These are phyloP conservation scores for Syzygium aqueum DNA, from an alignment of 345 rosid genomes.

Conservation along the genomic window DNA sequence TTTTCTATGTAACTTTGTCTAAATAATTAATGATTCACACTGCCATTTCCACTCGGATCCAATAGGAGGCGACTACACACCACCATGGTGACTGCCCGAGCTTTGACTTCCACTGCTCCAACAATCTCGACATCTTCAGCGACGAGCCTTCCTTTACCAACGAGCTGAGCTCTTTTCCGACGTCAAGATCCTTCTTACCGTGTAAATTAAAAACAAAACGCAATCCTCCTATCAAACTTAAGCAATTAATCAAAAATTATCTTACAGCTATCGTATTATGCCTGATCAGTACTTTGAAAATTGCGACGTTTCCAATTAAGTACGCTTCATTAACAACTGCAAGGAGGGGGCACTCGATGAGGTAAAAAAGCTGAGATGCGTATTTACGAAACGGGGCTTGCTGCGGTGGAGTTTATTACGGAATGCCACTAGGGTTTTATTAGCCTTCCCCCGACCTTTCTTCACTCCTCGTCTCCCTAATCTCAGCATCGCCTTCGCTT, in stretches of 20 bases:
- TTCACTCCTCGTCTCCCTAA: not conserved
- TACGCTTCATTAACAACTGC: not conserved
- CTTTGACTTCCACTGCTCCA: not conserved
- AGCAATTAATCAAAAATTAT: not conserved
- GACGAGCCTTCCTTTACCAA: not conserved
- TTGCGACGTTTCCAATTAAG: not conserved
- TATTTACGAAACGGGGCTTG: not conserved
- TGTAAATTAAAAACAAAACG: not conserved
- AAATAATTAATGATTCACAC: not conserved
- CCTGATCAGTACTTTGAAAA: not conserved
- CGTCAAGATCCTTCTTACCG: not conserved
- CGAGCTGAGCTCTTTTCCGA: rapidly evolving
- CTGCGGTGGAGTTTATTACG: not conserved
- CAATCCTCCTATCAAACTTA: not conserved
- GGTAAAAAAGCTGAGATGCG: not conserved
- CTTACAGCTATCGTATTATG: not conserved
- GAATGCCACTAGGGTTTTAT: not conserved
- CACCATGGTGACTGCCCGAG: rapidly evolving
- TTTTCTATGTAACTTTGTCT: not conserved
- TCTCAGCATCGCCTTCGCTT: not conserved
- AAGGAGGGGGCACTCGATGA: not conserved
- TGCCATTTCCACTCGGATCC: not conserved
- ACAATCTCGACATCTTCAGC: not conserved
- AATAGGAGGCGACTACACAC: not conserved
- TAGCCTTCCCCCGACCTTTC: not conserved